Base-by-base conservation (phyloP, 108 stramenopile genomes). In the Bacterosira constricta region DNA sequence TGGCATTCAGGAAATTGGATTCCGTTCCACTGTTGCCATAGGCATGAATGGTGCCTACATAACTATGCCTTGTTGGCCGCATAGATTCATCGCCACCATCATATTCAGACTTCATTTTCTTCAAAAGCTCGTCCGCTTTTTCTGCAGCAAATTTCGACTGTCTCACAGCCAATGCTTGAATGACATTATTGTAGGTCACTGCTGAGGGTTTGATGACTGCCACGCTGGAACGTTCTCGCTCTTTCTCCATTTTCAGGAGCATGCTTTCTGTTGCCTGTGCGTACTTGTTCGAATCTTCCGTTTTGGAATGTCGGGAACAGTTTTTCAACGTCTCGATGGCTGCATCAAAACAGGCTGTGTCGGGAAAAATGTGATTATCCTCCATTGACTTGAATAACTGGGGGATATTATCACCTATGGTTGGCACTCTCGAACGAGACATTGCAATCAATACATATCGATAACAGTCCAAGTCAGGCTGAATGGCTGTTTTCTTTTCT, bases 291-390 rank as follows among this genome's bases (percentile, higher is more conserved):
- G 66, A 69, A 34, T 83, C 49, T 34, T 65, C 62, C 9, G 47
- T 51, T 44, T 51, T 70, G 4, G 80, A 73, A 21, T 61, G 56
- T 27, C 66, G 35, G 12, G 89, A 82, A 5, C 80, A 76, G 57
- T 89, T 79, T 27, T 71, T 83, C 77, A 88, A 84, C 25, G 88
- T 75, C 49, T 82, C 72, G 71, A 93, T 89, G 41, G 88, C 90
- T n/a, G 81, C 65, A 27, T 77, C 71, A 63, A 88, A 93, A 49
- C 90, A 89, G 18, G 66, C 74, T 12, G 86, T 80, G 60, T 88
- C 86, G 25, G 92, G 89, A 36, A 86, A 60, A 7, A 93, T 71
- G 41, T 79, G 77, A 45, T 71, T 69, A 20, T 86, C 88, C 42
- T 80, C 83, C 89, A 93, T 89, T 62, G 75, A 60, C 21, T 65